Evolutionary conservation across 352 stramenopile genomes (phyloP).

Genomic region (Thalassiosira pacifica): DNA sequence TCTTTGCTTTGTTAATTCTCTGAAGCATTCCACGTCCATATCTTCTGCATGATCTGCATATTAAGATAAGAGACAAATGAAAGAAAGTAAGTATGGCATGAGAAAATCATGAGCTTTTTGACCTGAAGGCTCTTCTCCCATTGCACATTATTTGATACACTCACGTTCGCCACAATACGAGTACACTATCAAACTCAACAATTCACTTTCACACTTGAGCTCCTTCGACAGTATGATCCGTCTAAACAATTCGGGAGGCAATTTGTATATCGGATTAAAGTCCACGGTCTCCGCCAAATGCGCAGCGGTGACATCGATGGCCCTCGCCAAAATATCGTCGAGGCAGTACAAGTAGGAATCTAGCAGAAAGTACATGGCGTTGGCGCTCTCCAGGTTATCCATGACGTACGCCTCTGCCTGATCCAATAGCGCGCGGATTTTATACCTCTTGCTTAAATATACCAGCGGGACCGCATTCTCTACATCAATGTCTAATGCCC

Average conservation of each 20-base stretch:
- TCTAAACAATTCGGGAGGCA: conserved; percentile 54
- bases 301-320: conserved; percentile 62
- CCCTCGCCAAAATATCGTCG: conserved; percentile 58
- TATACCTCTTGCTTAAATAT: conserved; percentile 58
- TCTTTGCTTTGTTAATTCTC: conserved; percentile 51
- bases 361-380: conserved; percentile 57
- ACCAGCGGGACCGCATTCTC: conserved; percentile 63
- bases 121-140: too few species aligned
- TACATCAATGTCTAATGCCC: conserved; percentile 47
- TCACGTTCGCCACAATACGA: conserved; percentile 64
- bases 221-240: conserved; percentile 58
- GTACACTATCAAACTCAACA: conserved; percentile 66
- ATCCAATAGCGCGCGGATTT: conserved; percentile 52
- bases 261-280: conserved; percentile 62
- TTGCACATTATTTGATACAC: too few species aligned
- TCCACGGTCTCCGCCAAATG: conserved; percentile 55
- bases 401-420: conserved; percentile 52
- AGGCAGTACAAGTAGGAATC: conserved; percentile 59
- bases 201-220: conserved; percentile 57
- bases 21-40: conserved; percentile 66
- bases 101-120: too few species aligned
- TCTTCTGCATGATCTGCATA: conserved; percentile 52
- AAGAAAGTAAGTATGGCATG: conserved; percentile 3
- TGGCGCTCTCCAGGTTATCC: conserved; percentile 45
- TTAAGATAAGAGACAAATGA: not conserved